Evolutionary conservation across 495 filamentous ascomycete species (phyloP).

Genomic region (Hypoxylon perforatum): DNA sequence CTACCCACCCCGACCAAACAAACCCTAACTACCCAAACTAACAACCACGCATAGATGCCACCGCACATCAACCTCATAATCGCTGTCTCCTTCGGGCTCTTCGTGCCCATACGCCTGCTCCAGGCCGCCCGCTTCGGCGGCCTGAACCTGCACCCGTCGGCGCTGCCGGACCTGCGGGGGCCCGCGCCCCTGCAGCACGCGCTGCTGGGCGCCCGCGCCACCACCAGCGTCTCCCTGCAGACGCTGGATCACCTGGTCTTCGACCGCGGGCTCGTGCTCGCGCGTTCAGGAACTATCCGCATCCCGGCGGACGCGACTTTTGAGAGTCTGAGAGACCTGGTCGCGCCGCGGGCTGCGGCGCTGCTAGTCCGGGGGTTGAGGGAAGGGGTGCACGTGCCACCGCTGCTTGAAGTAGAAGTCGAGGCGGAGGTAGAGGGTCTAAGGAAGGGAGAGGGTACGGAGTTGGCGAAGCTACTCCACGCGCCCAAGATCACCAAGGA

Average conservation of each 20-base stretch:
- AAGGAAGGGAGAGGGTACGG: no score
- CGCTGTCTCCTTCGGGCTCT: constrained; percentile 94
- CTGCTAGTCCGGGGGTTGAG: constrained; percentile 72
- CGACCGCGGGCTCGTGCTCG: constrained; percentile 79
- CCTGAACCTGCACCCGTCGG: constrained; percentile 93
- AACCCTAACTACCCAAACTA: background rate
- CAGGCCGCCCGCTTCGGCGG: constrained; percentile 79
- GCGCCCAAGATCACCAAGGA: constrained; percentile 53
- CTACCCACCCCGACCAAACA: background rate
- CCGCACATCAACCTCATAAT: constrained; percentile 81
- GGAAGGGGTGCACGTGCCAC: constrained; percentile 72
- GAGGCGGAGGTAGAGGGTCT: background rate
- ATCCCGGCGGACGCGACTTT: constrained; percentile 28
- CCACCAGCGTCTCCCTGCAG: constrained; percentile 83
- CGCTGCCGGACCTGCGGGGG: constrained; percentile 85
- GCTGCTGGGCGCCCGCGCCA: constrained; percentile 65
- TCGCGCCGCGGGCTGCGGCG: constrained; percentile 65
- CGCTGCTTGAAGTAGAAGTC: constrained; percentile 49
- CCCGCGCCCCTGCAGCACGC: constrained; percentile 82
- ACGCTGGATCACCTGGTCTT: constrained; percentile 80
- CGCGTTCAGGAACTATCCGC: constrained; percentile 60
- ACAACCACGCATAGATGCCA: constrained; percentile 63
- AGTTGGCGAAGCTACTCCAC: constrained; percentile 16
- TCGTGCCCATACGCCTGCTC: constrained; percentile 83
- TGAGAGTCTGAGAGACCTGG: constrained; percentile 41